phyloP scores from a whole-genome alignment of 805 yeast species.

The Vanderwaltozyma tropicalis region DNA sequence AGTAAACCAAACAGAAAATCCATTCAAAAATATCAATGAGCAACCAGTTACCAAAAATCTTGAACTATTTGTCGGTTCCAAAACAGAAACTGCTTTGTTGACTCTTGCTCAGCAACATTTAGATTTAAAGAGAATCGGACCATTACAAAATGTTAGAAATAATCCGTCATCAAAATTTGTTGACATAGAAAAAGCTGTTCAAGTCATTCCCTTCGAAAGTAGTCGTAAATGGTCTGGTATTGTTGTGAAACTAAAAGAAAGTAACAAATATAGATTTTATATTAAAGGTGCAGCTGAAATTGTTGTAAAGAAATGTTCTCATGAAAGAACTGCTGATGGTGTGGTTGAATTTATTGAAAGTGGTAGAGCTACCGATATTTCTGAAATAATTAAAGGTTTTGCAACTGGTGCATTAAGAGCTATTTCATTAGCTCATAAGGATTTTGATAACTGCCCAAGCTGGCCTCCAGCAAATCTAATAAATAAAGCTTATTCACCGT shows the following conservation, averaged over 20 bases:
- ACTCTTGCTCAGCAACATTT: slow-evolving; percentile 53
- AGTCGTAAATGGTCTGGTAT: slow-evolving; percentile 88
- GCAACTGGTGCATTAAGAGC: slow-evolving; percentile 82
- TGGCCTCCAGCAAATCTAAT: slow-evolving; percentile 63
- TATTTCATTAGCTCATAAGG: slow-evolving; percentile 76
- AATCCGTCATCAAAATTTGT: slow-evolving; percentile 17
- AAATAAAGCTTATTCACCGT: slow-evolving; percentile 25
- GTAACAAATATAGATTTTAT: slow-evolving; percentile 41
- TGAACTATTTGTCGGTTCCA: slow-evolving; percentile 78
- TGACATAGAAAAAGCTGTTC: slow-evolving; percentile 39
- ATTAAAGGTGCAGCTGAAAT: slow-evolving; percentile 95
- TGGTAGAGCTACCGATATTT: slow-evolving; percentile 28
- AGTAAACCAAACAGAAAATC: not conserved
- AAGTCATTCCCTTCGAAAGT: slow-evolving; percentile 84
- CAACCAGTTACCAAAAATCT: not conserved
- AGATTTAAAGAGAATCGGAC: slow-evolving; percentile 29
- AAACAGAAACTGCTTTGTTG: slow-evolving; percentile 86
- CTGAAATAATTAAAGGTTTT: slow-evolving; percentile 39
- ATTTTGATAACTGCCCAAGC: slow-evolving; percentile 35
- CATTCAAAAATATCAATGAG: not conserved
- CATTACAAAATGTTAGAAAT: slow-evolving; percentile 38
- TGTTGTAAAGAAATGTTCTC: slow-evolving; percentile 51
- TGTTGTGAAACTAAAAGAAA: slow-evolving; percentile 41
- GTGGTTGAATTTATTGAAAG: slow-evolving; percentile 8
- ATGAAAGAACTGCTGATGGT: slow-evolving; percentile 28